These are phyloP conservation scores for Saturnispora hagleri DNA, from an alignment of 805 yeast species.

Conservation along the genomic window DNA sequence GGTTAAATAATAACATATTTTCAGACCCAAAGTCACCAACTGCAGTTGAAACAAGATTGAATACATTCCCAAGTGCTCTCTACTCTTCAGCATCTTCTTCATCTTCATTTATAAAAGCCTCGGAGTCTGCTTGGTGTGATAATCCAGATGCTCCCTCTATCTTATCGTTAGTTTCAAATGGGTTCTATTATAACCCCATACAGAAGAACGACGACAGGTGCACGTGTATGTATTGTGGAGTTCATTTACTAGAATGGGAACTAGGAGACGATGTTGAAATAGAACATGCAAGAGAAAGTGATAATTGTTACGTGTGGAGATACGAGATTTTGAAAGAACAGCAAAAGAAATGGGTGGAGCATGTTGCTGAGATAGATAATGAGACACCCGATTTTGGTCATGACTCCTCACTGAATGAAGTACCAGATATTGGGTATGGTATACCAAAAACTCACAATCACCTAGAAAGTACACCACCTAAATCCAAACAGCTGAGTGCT, in stretches of 20 bases:
- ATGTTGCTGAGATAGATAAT: not conserved
- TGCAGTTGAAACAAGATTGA: not conserved
- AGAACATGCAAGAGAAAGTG: constrained; percentile 44
- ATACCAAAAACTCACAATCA: not conserved
- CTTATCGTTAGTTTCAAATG: constrained; percentile 43
- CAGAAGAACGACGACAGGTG: constrained; percentile 43
- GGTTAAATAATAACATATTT: not conserved
- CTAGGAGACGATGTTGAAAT: constrained; percentile 38
- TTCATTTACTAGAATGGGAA: constrained; percentile 67
- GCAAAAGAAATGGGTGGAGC: not conserved
- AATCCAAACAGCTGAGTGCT: not conserved
- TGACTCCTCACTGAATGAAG: not conserved
- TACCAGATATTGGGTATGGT: not conserved
- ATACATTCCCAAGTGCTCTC: not conserved
- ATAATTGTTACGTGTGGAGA: constrained; percentile 25
- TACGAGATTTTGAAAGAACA: not conserved
- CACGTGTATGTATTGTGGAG: constrained; percentile 56
- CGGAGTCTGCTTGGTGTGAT: constrained; percentile 5
- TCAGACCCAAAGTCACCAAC: constrained; percentile 4
- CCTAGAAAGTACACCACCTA: not conserved
- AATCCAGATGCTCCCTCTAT: constrained; percentile 31
- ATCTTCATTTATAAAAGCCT: not conserved
- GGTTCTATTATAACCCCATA: constrained; percentile 44
- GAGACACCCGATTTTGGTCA: not conserved
- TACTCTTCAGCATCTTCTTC: not conserved